A percentile compares a stretch with the other conserved stretches of the same genome.
phyloP scores from a whole-genome alignment of 2,329 filamentous ascomycete genomes.

The Xylaria sp. region DNA sequence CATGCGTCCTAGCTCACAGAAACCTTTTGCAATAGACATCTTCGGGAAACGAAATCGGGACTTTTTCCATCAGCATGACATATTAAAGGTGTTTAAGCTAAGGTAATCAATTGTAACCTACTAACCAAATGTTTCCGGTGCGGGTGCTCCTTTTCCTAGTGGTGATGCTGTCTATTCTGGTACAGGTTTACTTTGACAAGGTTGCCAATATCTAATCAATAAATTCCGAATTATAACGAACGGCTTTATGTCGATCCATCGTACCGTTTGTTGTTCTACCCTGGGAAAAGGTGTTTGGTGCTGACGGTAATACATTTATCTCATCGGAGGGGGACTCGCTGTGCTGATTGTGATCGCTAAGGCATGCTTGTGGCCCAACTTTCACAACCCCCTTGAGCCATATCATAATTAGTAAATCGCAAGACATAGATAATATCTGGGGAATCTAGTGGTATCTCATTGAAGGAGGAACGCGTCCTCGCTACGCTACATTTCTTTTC shows the following conservation, averaged over 20 bases:
- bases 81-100: constrained; percentile 59
- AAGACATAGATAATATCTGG: background rate
- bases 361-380: background rate
- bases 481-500: background rate
- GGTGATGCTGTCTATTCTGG: too few relatives aligned
- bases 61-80: constrained; percentile 77
- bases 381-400: background rate
- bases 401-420: background rate
- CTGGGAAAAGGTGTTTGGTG: background rate
- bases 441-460: constrained; percentile 11
- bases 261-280: background rate
- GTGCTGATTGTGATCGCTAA: background rate
- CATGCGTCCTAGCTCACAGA: background rate
- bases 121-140: background rate
- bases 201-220: background rate
- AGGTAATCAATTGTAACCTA: constrained; percentile 3
- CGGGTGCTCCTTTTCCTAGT: too few relatives aligned
- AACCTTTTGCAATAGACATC: constrained; percentile 59
- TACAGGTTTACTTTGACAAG: background rate
- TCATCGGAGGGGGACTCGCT: background rate
- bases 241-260: background rate
- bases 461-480: background rate
- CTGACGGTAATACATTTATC: background rate
- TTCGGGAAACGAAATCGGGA: constrained; percentile 78
- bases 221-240: background rate